Percentiles rank a stretch among this genome's conserved stretches.
phyloP scores from a whole-genome alignment of 2,329 filamentous ascomycete species.

The Colletotrichum coccodes region DNA sequence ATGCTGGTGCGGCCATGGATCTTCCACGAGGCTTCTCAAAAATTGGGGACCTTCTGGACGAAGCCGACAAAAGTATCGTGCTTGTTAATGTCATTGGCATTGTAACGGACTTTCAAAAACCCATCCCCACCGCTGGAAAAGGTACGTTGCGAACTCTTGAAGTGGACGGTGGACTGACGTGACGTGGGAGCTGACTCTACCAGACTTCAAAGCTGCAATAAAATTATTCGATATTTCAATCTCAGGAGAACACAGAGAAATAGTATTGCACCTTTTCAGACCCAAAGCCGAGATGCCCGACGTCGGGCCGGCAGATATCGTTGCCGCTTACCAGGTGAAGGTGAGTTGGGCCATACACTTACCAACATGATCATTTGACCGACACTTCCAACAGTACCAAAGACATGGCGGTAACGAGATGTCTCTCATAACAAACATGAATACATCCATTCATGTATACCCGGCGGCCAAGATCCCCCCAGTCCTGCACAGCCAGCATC shows the following conservation, averaged over 20 bases:
- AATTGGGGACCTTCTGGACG: constrained; percentile 56
- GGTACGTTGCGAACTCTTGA: constrained; percentile 52
- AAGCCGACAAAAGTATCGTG: constrained; percentile 38
- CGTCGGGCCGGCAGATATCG: constrained; percentile 66
- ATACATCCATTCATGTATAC: constrained; percentile 59
- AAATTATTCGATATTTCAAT: constrained; percentile 69
- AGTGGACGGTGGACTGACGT: neutral
- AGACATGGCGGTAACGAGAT: constrained; percentile 38
- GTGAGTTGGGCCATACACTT: constrained; percentile 46
- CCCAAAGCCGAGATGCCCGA: constrained; percentile 58
- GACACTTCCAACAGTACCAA: constrained; percentile 51
- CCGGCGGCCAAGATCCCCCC: constrained; percentile 49
- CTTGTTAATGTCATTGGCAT: constrained; percentile 74
- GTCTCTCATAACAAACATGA: constrained; percentile 56
- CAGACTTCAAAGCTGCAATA: constrained; percentile 71
- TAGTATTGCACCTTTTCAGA: constrained; percentile 71
- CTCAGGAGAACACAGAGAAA: constrained; percentile 51
- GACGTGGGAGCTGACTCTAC: constrained; percentile 5
- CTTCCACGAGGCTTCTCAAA: constrained; percentile 53
- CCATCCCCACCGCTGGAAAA: constrained; percentile 58
- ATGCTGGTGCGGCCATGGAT: neutral
- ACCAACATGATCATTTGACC: constrained; percentile 1
- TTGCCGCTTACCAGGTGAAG: constrained; percentile 69
- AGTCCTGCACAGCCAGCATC: constrained; percentile 42
- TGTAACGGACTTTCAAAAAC: constrained; percentile 71